phyloP scores from a whole-genome alignment of 345 rosid species.

The Syzygium grande region DNA sequence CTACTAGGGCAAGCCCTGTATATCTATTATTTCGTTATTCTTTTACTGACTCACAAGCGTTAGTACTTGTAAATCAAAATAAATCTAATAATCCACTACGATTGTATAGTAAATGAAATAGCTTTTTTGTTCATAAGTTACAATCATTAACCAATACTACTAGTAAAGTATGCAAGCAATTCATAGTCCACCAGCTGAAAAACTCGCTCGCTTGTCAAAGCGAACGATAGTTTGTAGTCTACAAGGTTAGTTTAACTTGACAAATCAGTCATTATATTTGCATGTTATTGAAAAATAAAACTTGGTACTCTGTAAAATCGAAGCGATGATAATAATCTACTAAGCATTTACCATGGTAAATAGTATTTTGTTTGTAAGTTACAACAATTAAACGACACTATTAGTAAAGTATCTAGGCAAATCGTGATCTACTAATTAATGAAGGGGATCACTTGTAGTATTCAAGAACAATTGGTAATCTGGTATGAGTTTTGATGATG shows the following conservation, averaged over 20 bases:
- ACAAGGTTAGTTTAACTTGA: neutral
- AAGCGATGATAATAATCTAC: too few species aligned
- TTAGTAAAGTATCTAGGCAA: too few species aligned
- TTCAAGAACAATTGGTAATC: too few species aligned
- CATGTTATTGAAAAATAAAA: neutral
- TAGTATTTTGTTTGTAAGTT: too few species aligned
- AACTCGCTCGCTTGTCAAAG: neutral
- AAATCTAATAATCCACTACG: neutral
- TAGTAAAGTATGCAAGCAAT: neutral
- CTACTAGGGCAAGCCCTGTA: neutral
- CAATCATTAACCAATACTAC: neutral
- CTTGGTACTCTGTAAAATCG: neutral
- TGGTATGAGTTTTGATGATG: too few species aligned
- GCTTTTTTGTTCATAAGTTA: neutral
- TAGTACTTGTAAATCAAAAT: neutral
- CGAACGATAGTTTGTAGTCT: neutral
- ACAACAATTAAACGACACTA: too few species aligned
- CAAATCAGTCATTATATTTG: neutral
- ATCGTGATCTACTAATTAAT: too few species aligned
- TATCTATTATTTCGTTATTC: neutral
- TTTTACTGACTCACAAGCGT: neutral
- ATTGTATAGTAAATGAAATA: neutral
- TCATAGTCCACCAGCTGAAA: neutral
- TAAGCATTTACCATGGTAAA: too few species aligned
- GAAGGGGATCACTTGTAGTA: too few species aligned